These are phyloP conservation scores for Leavenworthia alabamica DNA, from an alignment of 345 rosid species.

Conservation along the genomic window DNA sequence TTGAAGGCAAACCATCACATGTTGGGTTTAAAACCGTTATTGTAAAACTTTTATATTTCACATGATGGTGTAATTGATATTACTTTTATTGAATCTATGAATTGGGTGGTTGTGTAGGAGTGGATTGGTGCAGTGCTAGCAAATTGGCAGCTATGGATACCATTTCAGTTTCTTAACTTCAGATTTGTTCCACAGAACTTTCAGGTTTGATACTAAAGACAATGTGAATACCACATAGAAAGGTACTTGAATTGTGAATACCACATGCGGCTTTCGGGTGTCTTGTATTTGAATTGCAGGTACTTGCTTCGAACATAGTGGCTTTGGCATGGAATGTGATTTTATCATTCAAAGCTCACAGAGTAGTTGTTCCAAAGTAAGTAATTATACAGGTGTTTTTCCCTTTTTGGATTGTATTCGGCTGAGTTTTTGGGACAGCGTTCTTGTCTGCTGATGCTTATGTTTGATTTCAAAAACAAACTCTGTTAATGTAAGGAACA, in stretches of 20 bases:
- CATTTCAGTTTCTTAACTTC: slow-evolving; percentile 97
- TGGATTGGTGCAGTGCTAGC: slow-evolving; percentile 85
- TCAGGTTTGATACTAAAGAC: slow-evolving; percentile 56
- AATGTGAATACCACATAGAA: no score
- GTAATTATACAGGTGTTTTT: slow-evolving; percentile 3
- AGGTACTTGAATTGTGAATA: no score
- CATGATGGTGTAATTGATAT: no score
- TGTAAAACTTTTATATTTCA: no score
- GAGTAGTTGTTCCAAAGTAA: slow-evolving; percentile 57
- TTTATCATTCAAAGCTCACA: slow-evolving; percentile 91
- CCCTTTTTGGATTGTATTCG: no score
- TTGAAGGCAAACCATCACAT: slow-evolving; percentile 79
- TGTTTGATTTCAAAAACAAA: background rate
- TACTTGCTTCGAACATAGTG: slow-evolving; percentile 73
- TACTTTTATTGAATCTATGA: slow-evolving; percentile 10
- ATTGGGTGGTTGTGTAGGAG: slow-evolving; percentile 43
- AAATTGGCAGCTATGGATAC: slow-evolving; percentile 96
- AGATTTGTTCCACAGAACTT: slow-evolving; percentile 88
- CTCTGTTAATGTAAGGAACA: background rate
- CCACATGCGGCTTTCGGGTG: no score
- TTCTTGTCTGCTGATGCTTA: slow-evolving; percentile 18
- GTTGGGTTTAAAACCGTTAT: slow-evolving; percentile 34
- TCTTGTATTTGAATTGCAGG: slow-evolving; percentile 43
- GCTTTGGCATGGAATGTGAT: slow-evolving; percentile 88
- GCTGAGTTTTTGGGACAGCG: no score